These are phyloP conservation scores for Ulmus americana DNA, from an alignment of 331 rosid genomes.

Conservation along the genomic window DNA sequence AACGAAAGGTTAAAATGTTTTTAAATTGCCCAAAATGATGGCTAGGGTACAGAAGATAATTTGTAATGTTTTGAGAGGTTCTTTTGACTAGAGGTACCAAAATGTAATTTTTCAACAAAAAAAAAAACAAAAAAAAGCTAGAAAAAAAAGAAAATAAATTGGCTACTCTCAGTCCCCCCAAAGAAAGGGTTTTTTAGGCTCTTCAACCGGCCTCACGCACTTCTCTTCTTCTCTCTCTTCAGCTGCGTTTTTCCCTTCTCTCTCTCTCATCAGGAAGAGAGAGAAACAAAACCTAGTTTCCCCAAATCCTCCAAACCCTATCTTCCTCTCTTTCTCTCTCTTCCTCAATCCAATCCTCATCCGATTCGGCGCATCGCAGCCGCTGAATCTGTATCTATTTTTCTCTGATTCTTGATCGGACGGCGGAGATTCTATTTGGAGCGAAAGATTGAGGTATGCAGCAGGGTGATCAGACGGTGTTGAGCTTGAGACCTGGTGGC, in stretches of 20 bases:
- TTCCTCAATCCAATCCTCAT: constrained; percentile 18
- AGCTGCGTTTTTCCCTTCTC: constrained; percentile 38
- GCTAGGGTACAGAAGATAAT: too few relatives aligned
- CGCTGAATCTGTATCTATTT: constrained; percentile 46
- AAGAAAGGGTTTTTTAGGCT: constrained; percentile 48
- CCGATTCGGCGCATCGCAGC: constrained; percentile 37
- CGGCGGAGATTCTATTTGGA: constrained; percentile 32
- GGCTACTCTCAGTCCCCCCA: background rate
- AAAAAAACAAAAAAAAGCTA: background rate
- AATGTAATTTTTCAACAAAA: background rate
- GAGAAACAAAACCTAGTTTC: constrained; percentile 47
- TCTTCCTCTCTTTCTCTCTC: constrained; percentile 1
- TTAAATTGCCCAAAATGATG: too few relatives aligned
- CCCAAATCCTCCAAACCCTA: constrained; percentile 25
- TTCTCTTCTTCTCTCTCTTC: constrained; percentile 27
- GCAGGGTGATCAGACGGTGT: constrained; percentile 89
- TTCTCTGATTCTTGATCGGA: background rate
- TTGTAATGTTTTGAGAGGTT: too few relatives aligned
- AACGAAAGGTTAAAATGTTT: too few relatives aligned
- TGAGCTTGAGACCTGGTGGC: constrained; percentile 99
- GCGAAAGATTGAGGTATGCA: constrained; percentile 81
- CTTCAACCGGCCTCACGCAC: constrained; percentile 36
- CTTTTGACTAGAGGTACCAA: too few relatives aligned
- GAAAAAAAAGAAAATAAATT: background rate
- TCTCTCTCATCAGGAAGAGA: constrained; percentile 46